Evolutionary conservation across 2,329 filamentous ascomycete species (phyloP).

Genomic region (Ophiognomonia clavigignenti-juglandacearum): DNA sequence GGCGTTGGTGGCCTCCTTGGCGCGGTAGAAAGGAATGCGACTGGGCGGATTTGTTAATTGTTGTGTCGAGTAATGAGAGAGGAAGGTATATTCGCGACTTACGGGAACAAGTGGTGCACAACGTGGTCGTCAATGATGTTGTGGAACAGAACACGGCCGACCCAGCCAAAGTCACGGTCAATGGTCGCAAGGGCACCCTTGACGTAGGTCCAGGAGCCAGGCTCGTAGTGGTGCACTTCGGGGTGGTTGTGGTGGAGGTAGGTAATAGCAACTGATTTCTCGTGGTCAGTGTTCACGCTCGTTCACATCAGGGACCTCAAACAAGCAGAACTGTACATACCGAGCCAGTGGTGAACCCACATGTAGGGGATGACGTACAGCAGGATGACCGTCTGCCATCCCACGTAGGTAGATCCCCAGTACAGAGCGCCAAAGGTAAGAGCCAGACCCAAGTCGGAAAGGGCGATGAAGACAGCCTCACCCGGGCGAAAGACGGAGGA

Average conservation of each 20-base stretch:
- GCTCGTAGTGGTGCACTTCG: conserved; percentile 54
- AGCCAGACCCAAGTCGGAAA: conserved; percentile 56
- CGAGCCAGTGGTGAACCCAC: conserved; percentile 68
- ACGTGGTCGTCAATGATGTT: conserved; percentile 62
- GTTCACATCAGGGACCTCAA: no score
- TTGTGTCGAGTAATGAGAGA: neutral
- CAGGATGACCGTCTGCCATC: conserved; percentile 50
- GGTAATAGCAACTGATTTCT: conserved; percentile 60
- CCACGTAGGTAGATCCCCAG: conserved; percentile 46
- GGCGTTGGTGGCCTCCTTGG: conserved; percentile 52
- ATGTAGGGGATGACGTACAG: conserved; percentile 62
- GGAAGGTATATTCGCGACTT: conserved; percentile 20
- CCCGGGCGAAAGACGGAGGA: conserved; percentile 55
- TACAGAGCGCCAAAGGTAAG: conserved; percentile 48
- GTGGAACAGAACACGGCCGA: conserved; percentile 62
- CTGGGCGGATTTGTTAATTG: conserved; percentile 18
- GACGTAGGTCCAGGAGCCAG: conserved; percentile 56
- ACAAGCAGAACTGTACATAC: no score
- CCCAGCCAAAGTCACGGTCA: conserved; percentile 60
- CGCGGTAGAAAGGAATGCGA: conserved; percentile 56
- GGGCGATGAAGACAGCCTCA: conserved; percentile 50
- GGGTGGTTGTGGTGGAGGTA: conserved; percentile 69
- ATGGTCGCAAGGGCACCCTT: conserved; percentile 59
- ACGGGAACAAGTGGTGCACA: conserved; percentile 58
- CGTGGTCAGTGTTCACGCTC: conserved; percentile 1